Evolutionary conservation across 192 early-diverging fungal genomes (phyloP), one percentile per base, ranked within the genome.

Genomic region (Coemansia sp.): DNA sequence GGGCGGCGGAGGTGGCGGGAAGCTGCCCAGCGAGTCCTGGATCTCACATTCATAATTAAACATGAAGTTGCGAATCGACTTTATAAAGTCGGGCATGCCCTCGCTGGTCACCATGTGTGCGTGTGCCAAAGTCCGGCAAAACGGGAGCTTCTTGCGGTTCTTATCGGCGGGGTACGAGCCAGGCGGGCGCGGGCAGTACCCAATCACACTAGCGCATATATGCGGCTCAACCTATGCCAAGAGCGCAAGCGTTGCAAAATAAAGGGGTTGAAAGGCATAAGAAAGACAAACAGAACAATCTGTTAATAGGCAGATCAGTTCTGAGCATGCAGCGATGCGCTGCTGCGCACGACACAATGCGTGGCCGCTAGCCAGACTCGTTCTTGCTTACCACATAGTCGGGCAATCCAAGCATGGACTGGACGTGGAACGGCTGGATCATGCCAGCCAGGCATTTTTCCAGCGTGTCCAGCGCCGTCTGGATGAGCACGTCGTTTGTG

Each of bases 391-490:
- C 73, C 43, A 22, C 31, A 22, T 54, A 60, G 30, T 53, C 53
- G 1, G 67, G 67, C 49, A 72, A 53, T 0, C 75, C 75, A 3
- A 63, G 57, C 41, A 57, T 39, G 14, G 64, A 71, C 6, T 54
- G 60, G 10, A 78, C 61, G 2, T 49, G 43, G 19, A 70, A 67
- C 27, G 64, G 58, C 53, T 80, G 78, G 11, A 70, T 52, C 57
- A 80, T 70, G 42, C 78, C 78, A 41, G 59, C 65, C 37, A 80
- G 45, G 53, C 78, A 77, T 47, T 76, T 76, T 59, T 80, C 73
- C 21, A 80, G 63, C 4, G 73, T 71, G 42, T 67, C 66, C 29
- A 77, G 62, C n/a, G 68, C 73, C 0, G 64, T 62, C 3, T 74
- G 61, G n/a, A 80, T 65, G 19, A 71, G 66, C 13, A 63, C 31